A percentile compares a stretch with the other conserved stretches of the same genome.
phyloP scores from a whole-genome alignment of 768 basidiomycete species.

The Trametes meyenii region DNA sequence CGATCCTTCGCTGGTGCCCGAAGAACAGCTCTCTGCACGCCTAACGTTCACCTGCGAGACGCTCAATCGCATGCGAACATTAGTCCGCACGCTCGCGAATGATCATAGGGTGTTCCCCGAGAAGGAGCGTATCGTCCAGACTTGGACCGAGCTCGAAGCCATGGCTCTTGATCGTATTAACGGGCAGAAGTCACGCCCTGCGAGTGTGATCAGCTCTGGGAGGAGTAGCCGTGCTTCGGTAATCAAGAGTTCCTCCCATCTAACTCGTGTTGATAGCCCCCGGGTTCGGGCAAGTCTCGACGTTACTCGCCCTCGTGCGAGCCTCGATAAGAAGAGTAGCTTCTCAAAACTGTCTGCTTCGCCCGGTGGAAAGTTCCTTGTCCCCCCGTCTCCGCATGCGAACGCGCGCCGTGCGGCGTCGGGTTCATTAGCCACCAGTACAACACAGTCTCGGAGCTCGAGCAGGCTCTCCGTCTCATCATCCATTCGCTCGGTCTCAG shows the following conservation, averaged over 20 bases:
- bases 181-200: constrained; percentile 64
- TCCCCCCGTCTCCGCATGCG: constrained; percentile 45
- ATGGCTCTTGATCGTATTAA: constrained; percentile 73
- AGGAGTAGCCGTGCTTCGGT: constrained; percentile 57
- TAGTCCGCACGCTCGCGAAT: constrained; percentile 46
- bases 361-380: constrained; percentile 45
- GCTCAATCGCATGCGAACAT: constrained; percentile 50
- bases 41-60: constrained; percentile 61
- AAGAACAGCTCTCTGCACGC: constrained; percentile 67
- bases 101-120: constrained; percentile 68
- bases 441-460: constrained; percentile 47
- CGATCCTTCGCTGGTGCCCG: constrained; percentile 49
- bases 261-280: constrained; percentile 10
- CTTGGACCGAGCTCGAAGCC: constrained; percentile 79
- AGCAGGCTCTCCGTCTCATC: constrained; percentile 62
- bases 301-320: constrained; percentile 11
- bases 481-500: constrained; percentile 68
- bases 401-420: constrained; percentile 52
- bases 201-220: constrained; percentile 67
- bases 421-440: constrained; percentile 44
- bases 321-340: constrained; percentile 35
- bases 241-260: constrained; percentile 12
- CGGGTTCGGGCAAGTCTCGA: constrained; percentile 14
- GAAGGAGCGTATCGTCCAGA: constrained; percentile 68
- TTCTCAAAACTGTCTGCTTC: constrained; percentile 46